Base-by-base conservation (phyloP, 208 protist genomes). In the Crithidia expoeki region DNA sequence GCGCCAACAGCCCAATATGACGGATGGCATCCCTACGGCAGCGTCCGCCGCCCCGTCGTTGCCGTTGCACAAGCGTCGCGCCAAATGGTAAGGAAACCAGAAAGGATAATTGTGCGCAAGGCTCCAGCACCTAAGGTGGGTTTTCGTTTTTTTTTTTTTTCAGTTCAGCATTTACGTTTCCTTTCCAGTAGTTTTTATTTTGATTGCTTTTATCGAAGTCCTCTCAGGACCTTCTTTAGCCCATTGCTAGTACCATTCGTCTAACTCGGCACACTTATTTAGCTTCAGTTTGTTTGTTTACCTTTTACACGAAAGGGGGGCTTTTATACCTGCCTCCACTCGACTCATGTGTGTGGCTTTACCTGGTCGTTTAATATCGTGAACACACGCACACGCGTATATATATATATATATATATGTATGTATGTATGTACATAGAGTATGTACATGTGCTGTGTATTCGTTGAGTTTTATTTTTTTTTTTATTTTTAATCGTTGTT, bases 41-140 rank as follows among this genome's bases (percentile, higher is more conserved):
- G 14, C 42, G 38, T 4, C 19, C 21, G 9, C 12, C 4, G 25
- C 59, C 25, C 56, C 67, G 46, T 36, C 65, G 21, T 23, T 71
- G 33, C 67, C 67, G 17, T 14, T 64, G 21, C 55, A 57, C 17
- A 36, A 72, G 10, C 30, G 32, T 10, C 40, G 38, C 7, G 27
- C 56, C 10, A 4, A 21, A 40, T 55, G 40, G 42, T 33, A 21
- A 49, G 32, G 34, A 14, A 47, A 2, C 5, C 6, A 55, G 21
- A 55, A 17, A 9, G 32, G 23, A 17, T 25, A 51, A n/a, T 6
- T 25, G 46, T 25, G n/a, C n/a, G 11, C 46, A 21, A 51, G 23
- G 46, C 46, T 14, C 17, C 0, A 21, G 17, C 46, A 51, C 46
- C 38, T n/a, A n/a, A n/a, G n/a, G n/a, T n/a, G n/a, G n/a, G n/a